Evolutionary conservation across 106 monocot species (phyloP), one percentile per base, ranked within the genome.

Genomic region (Dendrobium officinale): DNA sequence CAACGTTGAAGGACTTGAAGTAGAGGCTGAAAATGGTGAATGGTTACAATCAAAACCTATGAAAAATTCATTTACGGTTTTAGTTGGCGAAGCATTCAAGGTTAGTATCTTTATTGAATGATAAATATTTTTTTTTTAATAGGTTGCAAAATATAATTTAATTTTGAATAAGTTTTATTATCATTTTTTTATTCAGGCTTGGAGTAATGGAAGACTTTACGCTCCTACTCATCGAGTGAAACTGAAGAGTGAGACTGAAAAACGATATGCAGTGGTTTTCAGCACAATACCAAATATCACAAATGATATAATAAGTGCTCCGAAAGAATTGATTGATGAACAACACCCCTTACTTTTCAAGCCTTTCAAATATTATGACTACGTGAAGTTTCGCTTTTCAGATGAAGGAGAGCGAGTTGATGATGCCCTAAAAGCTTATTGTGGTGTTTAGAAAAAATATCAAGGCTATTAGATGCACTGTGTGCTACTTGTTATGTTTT

Each of bases 141-240:
- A 31, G 31, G 31, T 31, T 31, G 31, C 31, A 31, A 31, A 4
- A 0, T 16, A 56, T 56, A 16, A 44, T 3, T 56, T 17, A 0
- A 19, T 58, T 16, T 58, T 58, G 18, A 58, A 58, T 16, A 26
- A 26, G 58, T 58, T 58, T 20, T 58, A 17, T 7, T 9, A 7
- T 19, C 2, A 18, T n/a, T 17, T 18, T 16, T 18, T 16, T 56
- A 1, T 16, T 20, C 31, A 85, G 85, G 85, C 85, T 51, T 85
- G 85, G 85, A 81, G 43, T 22, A 85, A 85, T 67, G 81, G 81
- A 9, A 85, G 85, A 55, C 40, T 81, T 13, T 5, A 55, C 0
- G 67, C 85, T 8, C 41, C 81, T 26, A 3, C 0, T 7, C 81
- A 85, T 29, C 66, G 72, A 19, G 85, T 85, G 3, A 41, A 26